Conservation (phyloP, 164 flowering plant genomes). For the Protea cynaroides region DNA sequence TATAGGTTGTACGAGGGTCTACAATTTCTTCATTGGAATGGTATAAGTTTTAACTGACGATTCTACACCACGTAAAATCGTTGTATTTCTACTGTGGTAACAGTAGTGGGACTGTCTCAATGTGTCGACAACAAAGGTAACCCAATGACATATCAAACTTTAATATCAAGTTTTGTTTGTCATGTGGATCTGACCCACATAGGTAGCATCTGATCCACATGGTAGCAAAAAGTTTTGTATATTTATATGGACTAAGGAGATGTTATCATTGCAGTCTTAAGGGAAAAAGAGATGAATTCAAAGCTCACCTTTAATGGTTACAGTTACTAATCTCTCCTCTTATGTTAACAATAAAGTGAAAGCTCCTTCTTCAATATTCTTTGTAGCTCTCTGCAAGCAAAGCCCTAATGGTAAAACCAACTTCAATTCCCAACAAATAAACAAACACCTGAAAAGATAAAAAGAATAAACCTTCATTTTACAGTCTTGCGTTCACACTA, state of each 20-base stretch:
- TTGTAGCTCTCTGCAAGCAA: conserved; percentile 18
- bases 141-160: too few relatives aligned
- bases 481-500: conserved; percentile 13
- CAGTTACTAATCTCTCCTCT: conserved; percentile 7
- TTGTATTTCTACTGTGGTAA: background rate
- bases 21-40: too few relatives aligned
- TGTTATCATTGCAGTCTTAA: conserved; percentile 16
- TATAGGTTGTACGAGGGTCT: too few relatives aligned
- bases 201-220: conserved; percentile 7
- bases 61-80: too few relatives aligned
- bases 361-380: conserved; percentile 12
- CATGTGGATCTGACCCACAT: too few relatives aligned
- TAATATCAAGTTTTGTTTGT: too few relatives aligned
- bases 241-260: conserved; percentile 3
- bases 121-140: too few relatives aligned
- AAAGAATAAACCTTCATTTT: background rate
- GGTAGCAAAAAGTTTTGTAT: background rate
- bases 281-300: conserved; percentile 8
- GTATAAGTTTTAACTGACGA: too few relatives aligned
- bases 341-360: conserved; percentile 13
- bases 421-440: conserved; percentile 2
- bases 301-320: conserved; percentile 8
- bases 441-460: background rate
- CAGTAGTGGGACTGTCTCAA: too few relatives aligned
- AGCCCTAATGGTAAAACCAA: background rate